Evolutionary conservation across 2,329 filamentous ascomycete species (phyloP), one percentile per base, ranked within the genome.

Genomic region (Alternaria incomplexa): DNA sequence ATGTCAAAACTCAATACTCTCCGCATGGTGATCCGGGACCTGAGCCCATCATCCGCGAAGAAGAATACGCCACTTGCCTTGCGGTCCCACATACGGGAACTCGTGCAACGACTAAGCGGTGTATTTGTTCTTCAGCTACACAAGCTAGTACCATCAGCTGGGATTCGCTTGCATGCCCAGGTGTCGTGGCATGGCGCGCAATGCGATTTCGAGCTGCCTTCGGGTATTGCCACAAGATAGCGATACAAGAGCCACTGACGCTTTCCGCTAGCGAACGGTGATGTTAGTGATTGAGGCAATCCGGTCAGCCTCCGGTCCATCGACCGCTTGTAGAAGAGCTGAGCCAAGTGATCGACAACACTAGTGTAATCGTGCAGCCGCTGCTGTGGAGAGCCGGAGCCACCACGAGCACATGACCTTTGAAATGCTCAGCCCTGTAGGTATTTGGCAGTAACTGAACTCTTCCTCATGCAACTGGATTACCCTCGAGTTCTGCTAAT

Each of bases 1-100:
- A 62, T 45, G 20, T 23, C 50, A 62, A 20, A 48, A 55, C 25
- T 47, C 56, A 54, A 50, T 58, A 47, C 13, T 52, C 40, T 47
- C 23, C 40, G 59, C 40, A 48, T 62, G 56, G 20, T 25, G 44
- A 48, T 59, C 44, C 32, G 17, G 15, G 9, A 51, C 17, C 44
- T 54, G n/a, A 50, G 45, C 12, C 44, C 43, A 56, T 25, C 23
- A 25, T 22, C 8, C 12, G 53, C 43, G 30, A 46, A n/a, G n/a
- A 43, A 52, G 40, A 58, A 30, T 15, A 23, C 48, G 28, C 28
- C 48, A 51, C 13, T 25, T 40, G 48, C 20, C 48, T 52, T 52
- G 30, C 17, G 17, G 48, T 32, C 48, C 48, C 20, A 36, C 15
- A 36, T 40, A 5, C 48, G 30, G 0, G 12, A 22, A 12, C 32